A percentile compares a stretch with the other conserved stretches of the same genome.
Conservation (phyloP, 345 rosid genomes). For the Lepidium didymum region DNA sequence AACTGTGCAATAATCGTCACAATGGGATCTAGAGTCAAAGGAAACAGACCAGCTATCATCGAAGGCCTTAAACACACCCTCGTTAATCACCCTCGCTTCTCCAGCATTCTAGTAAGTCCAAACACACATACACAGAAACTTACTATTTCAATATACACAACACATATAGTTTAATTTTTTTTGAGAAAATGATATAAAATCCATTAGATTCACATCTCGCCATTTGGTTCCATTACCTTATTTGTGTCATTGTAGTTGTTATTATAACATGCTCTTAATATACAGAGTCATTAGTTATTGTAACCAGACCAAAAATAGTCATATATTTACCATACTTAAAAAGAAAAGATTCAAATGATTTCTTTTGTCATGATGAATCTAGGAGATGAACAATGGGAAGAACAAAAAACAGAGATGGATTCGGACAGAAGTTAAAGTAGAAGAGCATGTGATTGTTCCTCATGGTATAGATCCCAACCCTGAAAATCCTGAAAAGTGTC, state of each 20-base stretch:
- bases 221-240: not conserved
- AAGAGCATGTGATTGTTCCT: slow-evolving; percentile 56
- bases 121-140: not conserved
- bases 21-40: slow-evolving; percentile 40
- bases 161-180: not conserved
- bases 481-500: slow-evolving; percentile 43
- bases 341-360: not conserved
- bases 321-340: not conserved
- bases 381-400: slow-evolving; percentile 22
- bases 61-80: slow-evolving; percentile 49
- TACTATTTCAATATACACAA: not conserved
- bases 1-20: slow-evolving; percentile 45
- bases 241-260: not conserved
- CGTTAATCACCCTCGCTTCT: slow-evolving; percentile 81
- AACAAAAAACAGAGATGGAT: slow-evolving; percentile 55
- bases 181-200: not conserved
- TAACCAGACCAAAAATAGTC: not conserved
- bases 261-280: not conserved
- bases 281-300: not conserved
- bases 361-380: not conserved
- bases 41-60: slow-evolving; percentile 38
- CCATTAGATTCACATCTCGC: not conserved
- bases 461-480: slow-evolving; percentile 24
- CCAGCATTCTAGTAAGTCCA: slow-evolving; percentile 57
- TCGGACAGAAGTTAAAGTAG: slow-evolving; percentile 44